Conservation (phyloP, 805 yeast genomes). For the Schwanniomyces vanrijiae region DNA sequence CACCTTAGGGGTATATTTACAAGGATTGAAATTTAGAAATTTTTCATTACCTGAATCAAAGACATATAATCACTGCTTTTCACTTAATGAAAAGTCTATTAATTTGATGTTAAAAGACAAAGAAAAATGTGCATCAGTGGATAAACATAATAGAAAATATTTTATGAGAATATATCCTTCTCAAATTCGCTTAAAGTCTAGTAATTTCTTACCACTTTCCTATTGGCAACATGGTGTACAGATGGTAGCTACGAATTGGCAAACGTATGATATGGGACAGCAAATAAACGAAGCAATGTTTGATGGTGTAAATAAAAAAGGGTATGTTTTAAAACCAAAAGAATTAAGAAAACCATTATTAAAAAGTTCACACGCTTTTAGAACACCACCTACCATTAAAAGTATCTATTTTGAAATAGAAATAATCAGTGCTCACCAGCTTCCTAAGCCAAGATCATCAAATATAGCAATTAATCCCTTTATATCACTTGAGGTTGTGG, state of each 20-base stretch:
- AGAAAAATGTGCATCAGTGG: conserved; percentile 52
- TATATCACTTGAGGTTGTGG: conserved; percentile 60
- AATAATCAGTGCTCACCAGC: conserved; percentile 80
- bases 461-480: conserved; percentile 55
- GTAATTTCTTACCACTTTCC: conserved; percentile 75
- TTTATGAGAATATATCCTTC: conserved; percentile 89
- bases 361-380: conserved; percentile 15
- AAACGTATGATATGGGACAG: conserved; percentile 84
- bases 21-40: conserved; percentile 76
- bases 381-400: conserved; percentile 2
- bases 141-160: conserved; percentile 74
- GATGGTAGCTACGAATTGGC: conserved; percentile 98
- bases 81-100: conserved; percentile 75
- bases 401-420: conserved; percentile 22
- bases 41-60: conserved; percentile 87
- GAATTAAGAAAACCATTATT: conserved; percentile 37
- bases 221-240: conserved; percentile 89
- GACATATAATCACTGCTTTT: conserved; percentile 76
- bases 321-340: conserved; percentile 78
- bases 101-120: conserved; percentile 64
- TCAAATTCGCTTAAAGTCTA: conserved; percentile 68
- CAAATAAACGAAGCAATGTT: conserved; percentile 86
- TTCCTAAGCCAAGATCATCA: conserved; percentile 66
- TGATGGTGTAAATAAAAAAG: conserved; percentile 55
- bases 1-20: conserved; percentile 65